These are phyloP conservation scores for Globisporangium apiculatum DNA, from an alignment of 352 stramenopile species.

Conservation along the genomic window DNA sequence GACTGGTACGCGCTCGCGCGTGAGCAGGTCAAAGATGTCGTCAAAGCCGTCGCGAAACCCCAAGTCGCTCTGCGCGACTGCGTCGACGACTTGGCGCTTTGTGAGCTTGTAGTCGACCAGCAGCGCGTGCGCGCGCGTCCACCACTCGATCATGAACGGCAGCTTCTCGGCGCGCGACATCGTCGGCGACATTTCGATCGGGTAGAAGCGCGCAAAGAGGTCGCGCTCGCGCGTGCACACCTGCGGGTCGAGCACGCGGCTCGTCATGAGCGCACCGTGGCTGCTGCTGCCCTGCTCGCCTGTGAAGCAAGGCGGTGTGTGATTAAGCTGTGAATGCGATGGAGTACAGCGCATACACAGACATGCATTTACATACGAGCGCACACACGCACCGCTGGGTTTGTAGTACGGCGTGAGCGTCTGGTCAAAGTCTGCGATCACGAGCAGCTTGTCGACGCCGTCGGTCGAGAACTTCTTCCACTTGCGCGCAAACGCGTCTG, in stretches of 20 bases:
- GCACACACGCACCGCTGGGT: constrained; percentile 18
- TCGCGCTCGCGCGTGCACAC: constrained; percentile 21
- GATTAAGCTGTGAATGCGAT: background rate
- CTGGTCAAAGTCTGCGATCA: constrained; percentile 83
- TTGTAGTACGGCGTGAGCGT: constrained; percentile 71
- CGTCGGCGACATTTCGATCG: constrained; percentile 65
- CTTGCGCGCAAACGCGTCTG: constrained; percentile 65
- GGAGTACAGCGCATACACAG: background rate
- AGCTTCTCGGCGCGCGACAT: constrained; percentile 68
- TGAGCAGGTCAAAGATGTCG: constrained; percentile 30
- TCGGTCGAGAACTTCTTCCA: constrained; percentile 71
- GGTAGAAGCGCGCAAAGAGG: constrained; percentile 71
- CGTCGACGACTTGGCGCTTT: constrained; percentile 29
- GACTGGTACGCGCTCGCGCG: constrained; percentile 32
- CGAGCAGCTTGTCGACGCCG: constrained; percentile 56
- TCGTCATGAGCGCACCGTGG: constrained; percentile 47
- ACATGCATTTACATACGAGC: too few relatives aligned
- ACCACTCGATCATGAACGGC: constrained; percentile 76
- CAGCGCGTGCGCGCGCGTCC: constrained; percentile 36
- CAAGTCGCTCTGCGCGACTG: constrained; percentile 46
- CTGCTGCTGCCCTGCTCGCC: constrained; percentile 7
- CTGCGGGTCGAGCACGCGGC: constrained; percentile 29
- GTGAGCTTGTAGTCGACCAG: constrained; percentile 55
- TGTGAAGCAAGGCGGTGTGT: background rate
- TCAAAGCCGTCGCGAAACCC: constrained; percentile 44